Conservation (phyloP, 768 basidiomycete genomes). For the Pleurotus platypus region DNA sequence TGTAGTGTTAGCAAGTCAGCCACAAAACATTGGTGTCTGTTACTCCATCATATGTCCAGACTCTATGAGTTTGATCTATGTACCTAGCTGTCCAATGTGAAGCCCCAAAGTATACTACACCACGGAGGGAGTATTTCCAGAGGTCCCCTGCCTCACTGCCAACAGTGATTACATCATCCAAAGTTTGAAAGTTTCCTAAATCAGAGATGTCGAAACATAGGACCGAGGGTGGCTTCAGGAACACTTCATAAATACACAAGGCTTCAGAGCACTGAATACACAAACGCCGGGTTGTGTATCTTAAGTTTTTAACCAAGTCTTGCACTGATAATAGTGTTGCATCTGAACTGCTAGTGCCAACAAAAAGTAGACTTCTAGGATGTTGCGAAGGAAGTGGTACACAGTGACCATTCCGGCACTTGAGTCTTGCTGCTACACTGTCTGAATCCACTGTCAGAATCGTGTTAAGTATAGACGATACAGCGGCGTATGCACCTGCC, state of each 20-base stretch:
- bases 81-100: neutral
- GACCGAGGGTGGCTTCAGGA: neutral
- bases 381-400: neutral
- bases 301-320: neutral
- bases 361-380: neutral
- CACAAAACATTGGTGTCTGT: neutral
- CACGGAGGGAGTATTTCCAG: neutral
- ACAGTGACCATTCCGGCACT: too few relatives aligned
- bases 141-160: neutral
- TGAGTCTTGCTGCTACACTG: too few relatives aligned
- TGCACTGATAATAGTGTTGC: neutral
- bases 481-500: too few relatives aligned
- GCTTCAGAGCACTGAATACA: neutral
- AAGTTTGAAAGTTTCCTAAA: neutral
- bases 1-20: too few relatives aligned
- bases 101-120: neutral
- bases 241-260: neutral
- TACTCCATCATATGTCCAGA: constrained; percentile 4
- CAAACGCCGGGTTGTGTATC: neutral
- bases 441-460: too few relatives aligned
- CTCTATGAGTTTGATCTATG: neutral
- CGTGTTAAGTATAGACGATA: too few relatives aligned
- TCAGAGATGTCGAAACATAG: neutral
- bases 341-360: neutral
- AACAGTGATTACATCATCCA: neutral